These are phyloP conservation scores for Vishniacozyma victoriae DNA, from an alignment of 768 basidiomycete genomes.

Conservation along the genomic window DNA sequence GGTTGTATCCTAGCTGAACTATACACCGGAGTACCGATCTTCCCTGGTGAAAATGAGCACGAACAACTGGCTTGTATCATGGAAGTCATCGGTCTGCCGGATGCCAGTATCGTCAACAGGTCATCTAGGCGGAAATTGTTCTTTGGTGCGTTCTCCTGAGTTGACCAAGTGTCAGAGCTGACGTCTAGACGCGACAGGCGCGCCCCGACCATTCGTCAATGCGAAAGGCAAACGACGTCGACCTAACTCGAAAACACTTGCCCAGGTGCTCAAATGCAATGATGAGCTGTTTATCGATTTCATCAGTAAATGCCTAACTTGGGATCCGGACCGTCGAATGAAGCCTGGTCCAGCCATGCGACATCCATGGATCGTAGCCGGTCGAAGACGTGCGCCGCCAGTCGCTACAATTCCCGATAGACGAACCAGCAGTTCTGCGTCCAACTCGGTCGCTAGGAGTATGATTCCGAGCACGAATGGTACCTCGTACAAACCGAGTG, in stretches of 20 bases:
- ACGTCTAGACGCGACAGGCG: constrained; percentile 75
- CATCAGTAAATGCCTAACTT: constrained; percentile 90
- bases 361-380: constrained; percentile 76
- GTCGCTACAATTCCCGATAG: too few species aligned
- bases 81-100: constrained; percentile 94
- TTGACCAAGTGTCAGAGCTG: neutral
- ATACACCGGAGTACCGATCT: constrained; percentile 95
- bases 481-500: too few species aligned
- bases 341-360: constrained; percentile 89
- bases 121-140: constrained; percentile 91
- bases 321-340: constrained; percentile 94
- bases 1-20: constrained; percentile 97
- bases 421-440: too few species aligned
- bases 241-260: constrained; percentile 83
- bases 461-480: too few species aligned
- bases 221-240: constrained; percentile 90
- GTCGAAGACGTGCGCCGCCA: too few species aligned
- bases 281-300: constrained; percentile 97
- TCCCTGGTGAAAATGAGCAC: constrained; percentile 98
- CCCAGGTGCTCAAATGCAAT: constrained; percentile 81
- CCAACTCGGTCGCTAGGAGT: too few species aligned
- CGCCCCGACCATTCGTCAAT: constrained; percentile 87
- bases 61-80: constrained; percentile 98
- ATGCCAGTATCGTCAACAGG: constrained; percentile 88
- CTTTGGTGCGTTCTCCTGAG: constrained; percentile 66